These are phyloP conservation scores for Sporothrix brasiliensis DNA, from an alignment of 2,329 filamentous ascomycete species.

Conservation along the genomic window DNA sequence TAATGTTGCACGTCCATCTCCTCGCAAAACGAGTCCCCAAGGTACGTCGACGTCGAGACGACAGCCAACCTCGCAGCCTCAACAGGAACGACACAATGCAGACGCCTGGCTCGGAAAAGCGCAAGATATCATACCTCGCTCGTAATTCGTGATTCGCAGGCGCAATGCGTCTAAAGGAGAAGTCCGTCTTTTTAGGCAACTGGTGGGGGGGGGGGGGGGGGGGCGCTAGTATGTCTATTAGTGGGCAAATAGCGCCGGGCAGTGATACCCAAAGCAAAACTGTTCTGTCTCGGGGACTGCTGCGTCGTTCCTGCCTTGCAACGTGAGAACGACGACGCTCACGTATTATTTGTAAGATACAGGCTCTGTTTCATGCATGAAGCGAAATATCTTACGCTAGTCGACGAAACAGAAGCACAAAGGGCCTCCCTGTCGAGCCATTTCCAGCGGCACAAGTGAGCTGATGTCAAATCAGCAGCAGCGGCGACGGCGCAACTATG, in stretches of 20 bases:
- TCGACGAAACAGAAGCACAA: constrained; percentile 11
- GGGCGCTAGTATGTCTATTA: not conserved
- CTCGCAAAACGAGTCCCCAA: not conserved
- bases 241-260: constrained; percentile 6
- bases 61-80: not conserved
- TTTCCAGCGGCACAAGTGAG: not conserved
- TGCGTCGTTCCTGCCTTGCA: not conserved
- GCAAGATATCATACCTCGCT: not conserved
- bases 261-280: not conserved
- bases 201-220: no score
- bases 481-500: constrained; percentile 10
- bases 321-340: constrained; percentile 1
- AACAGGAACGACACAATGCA: constrained; percentile 5
- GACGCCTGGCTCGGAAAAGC: not conserved
- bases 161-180: not conserved
- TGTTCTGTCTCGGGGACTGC: not conserved
- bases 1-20: not conserved
- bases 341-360: no score
- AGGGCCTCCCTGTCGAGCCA: not conserved
- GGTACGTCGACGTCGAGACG: constrained; percentile 1
- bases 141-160: not conserved
- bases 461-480: not conserved
- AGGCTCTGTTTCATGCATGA: not conserved
- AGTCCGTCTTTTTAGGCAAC: not conserved
- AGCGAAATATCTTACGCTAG: not conserved